phyloP scores from a whole-genome alignment of 257 asterid species.

The Nyctanthes arbortristis region DNA sequence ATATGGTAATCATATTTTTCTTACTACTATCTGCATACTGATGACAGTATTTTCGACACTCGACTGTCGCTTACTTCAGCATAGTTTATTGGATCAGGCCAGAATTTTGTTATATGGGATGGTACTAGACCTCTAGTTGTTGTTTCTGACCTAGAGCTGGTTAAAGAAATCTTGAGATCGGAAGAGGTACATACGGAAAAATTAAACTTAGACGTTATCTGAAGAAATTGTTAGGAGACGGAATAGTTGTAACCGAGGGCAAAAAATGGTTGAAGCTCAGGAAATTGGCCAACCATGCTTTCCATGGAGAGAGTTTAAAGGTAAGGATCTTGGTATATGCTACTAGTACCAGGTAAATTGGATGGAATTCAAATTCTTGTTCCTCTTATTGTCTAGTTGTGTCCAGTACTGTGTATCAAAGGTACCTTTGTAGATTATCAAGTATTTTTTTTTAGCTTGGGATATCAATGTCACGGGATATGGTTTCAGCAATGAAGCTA shows the following conservation, averaged over 20 bases:
- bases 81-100: constrained; percentile 30
- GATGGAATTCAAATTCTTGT: background rate
- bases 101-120: constrained; percentile 44
- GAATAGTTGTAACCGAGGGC: constrained; percentile 44
- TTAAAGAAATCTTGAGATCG: constrained; percentile 53
- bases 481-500: constrained; percentile 54
- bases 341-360: background rate
- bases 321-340: constrained; percentile 20
- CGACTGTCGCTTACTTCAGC: background rate
- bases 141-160: constrained; percentile 51
- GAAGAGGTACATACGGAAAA: constrained; percentile 35
- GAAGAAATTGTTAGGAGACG: constrained; percentile 48
- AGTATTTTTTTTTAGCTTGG: too few species aligned
- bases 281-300: constrained; percentile 59
- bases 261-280: constrained; percentile 55
- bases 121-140: constrained; percentile 47
- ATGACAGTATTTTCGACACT: background rate
- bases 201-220: background rate
- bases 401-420: background rate
- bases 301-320: constrained; percentile 56
- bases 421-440: too few species aligned
- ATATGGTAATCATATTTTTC: constrained; percentile 39
- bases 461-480: constrained; percentile 29
- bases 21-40: background rate
- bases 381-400: background rate